Evolutionary conservation across 352 stramenopile genomes (phyloP).

Genomic region (Phytophthora vignae): DNA sequence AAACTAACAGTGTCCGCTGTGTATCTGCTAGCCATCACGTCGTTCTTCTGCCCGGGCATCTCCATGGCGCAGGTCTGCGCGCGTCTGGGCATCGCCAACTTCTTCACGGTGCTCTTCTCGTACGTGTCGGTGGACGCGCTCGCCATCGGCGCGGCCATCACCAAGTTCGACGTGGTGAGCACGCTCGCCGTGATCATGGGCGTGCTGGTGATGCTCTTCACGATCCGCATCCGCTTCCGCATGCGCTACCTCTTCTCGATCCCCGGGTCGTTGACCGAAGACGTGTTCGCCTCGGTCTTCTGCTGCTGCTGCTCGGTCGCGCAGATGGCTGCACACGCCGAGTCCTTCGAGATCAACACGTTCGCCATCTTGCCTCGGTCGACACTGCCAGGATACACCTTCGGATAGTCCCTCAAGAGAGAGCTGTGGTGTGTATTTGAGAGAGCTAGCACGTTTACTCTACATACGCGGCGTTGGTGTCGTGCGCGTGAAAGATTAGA

Average conservation of each 20-base stretch:
- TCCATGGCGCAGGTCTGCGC: constrained; percentile 58
- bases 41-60: constrained; percentile 49
- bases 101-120: constrained; percentile 40
- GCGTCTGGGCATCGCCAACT: constrained; percentile 51
- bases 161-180: constrained; percentile 33
- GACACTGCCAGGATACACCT: constrained; percentile 56
- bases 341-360: constrained; percentile 47
- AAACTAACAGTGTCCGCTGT: not conserved
- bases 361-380: constrained; percentile 40
- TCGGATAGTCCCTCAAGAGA: constrained; percentile 19
- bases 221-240: constrained; percentile 57
- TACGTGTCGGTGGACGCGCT: constrained; percentile 47
- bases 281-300: constrained; percentile 40
- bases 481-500: constrained; percentile 20
- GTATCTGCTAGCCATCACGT: constrained; percentile 37
- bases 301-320: constrained; percentile 57
- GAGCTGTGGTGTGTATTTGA: not conserved
- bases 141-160: constrained; percentile 39
- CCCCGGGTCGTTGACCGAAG: constrained; percentile 48
- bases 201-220: constrained; percentile 40
- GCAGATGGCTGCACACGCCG: constrained; percentile 61
- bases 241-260: constrained; percentile 69
- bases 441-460: constrained; percentile 21
- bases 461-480: not conserved
- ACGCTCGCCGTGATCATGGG: constrained; percentile 46